Conservation (phyloP, 495 filamentous ascomycete genomes). For the Cercophora scortea region DNA sequence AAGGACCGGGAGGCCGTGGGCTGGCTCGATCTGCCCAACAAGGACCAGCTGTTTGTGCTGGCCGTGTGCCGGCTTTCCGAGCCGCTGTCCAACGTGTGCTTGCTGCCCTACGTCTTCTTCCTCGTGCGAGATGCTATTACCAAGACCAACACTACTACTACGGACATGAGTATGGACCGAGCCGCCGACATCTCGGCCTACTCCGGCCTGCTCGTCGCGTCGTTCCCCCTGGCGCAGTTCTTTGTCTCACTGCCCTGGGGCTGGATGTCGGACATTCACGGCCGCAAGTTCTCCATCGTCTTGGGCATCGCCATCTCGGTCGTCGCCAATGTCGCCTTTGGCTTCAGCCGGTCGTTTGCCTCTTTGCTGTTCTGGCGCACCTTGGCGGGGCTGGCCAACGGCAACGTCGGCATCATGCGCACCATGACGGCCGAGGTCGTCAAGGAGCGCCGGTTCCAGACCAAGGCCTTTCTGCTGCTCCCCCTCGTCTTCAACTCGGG, state of each 20-base stretch:
- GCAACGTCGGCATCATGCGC: conserved; percentile 73
- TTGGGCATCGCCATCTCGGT: conserved; percentile 63
- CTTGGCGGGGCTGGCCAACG: conserved; percentile 64
- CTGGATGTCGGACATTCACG: conserved; percentile 16
- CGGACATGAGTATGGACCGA: background rate
- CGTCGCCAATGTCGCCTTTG: conserved; percentile 63
- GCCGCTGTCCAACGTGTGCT: conserved; percentile 41
- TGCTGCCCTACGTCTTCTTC: conserved; percentile 51
- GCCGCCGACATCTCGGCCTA: conserved; percentile 3
- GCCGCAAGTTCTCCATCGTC: conserved; percentile 68
- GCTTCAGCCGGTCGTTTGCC: conserved; percentile 63
- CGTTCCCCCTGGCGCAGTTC: conserved; percentile 26
- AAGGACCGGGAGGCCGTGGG: conserved; percentile 2
- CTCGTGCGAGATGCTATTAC: conserved; percentile 49
- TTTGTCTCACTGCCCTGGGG: conserved; percentile 73
- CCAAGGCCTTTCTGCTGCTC: conserved; percentile 69
- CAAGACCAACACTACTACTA: background rate
- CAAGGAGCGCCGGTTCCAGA: conserved; percentile 57
- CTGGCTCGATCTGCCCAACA: conserved; percentile 39
- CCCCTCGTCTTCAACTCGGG: conserved; percentile 75
- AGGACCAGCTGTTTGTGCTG: conserved; percentile 44
- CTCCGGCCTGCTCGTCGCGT: conserved; percentile 2
- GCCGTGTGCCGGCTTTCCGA: conserved; percentile 46
- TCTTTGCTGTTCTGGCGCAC: conserved; percentile 59
- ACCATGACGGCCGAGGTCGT: conserved; percentile 72